Percentiles rank a stretch among this genome's conserved stretches.
Conservation (phyloP, 192 early-diverging fungal species). For the Rhizophagus prolifer region DNA sequence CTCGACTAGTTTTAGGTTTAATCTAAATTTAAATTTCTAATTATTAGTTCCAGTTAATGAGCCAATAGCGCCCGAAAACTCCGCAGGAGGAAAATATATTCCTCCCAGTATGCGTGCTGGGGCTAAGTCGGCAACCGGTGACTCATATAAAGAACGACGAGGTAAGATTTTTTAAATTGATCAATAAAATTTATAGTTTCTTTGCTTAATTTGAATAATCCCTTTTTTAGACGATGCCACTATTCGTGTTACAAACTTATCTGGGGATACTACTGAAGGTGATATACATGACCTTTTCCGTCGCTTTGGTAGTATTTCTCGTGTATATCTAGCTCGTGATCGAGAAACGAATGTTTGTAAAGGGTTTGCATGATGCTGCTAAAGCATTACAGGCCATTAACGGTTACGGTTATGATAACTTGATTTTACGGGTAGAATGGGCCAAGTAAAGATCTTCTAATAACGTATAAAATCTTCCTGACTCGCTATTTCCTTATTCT, state of each 20-base stretch:
- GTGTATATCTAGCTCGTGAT: slow-evolving; percentile 86
- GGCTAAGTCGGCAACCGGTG: slow-evolving; percentile 37
- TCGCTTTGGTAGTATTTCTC: slow-evolving; percentile 79
- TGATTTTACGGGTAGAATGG: slow-evolving; percentile 91
- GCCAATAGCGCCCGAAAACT: slow-evolving; percentile 35
- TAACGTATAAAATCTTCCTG: too few species aligned
- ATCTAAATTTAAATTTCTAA: neutral
- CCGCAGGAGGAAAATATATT: slow-evolving; percentile 71
- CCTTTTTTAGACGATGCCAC: slow-evolving; percentile 50
- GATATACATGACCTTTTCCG: slow-evolving; percentile 89
- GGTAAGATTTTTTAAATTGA: slow-evolving; percentile 9
- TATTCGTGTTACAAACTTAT: slow-evolving; percentile 94
- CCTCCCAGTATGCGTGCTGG: slow-evolving; percentile 77
- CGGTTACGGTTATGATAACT: slow-evolving; percentile 94
- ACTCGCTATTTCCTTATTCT: too few species aligned
- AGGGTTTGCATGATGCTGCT: slow-evolving; percentile 89
- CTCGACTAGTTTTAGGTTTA: neutral
- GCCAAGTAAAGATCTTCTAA: slow-evolving; percentile 52
- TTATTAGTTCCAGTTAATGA: slow-evolving; percentile 30
- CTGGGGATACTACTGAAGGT: slow-evolving; percentile 85
- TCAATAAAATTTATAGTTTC: neutral
- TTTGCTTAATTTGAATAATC: neutral
- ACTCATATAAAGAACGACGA: slow-evolving; percentile 51
- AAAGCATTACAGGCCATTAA: slow-evolving; percentile 82
- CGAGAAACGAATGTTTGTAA: slow-evolving; percentile 83